Base-by-base conservation (phyloP, 257 asterid species). In the Cordia subcordata region DNA sequence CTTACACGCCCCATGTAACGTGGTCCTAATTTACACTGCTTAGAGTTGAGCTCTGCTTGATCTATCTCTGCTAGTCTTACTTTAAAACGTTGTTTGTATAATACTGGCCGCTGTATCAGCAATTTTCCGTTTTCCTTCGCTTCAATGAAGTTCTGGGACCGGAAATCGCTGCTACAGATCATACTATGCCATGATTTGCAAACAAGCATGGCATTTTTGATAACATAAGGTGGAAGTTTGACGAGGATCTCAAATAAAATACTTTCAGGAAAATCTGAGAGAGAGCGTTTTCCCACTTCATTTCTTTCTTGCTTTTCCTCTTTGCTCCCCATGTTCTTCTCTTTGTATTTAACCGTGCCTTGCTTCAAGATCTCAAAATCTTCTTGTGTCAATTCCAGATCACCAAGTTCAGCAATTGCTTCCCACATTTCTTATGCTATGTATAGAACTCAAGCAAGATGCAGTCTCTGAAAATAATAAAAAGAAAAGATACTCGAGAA, bases 121-220 rank as follows among this genome's bases (percentile, higher is more conserved):
- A 70, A 13, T 13, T 56, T n/a, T n/a, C n/a, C n/a, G n/a, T n/a
- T 40, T 10, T 17, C 21, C 46, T 59, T 47, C 5, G 53, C 11
- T 39, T 38, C 58, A 18, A 55, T 21, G 53, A 46, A 58, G 33
- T 58, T 70, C n/a, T 46, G 57, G 37, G 60, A 57, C 4, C 51
- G 14, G 38, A 68, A 62, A 32, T 0, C 19, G 14, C 39, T 32
- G 15, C 11, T 11, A 0, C 49, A 64, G 14, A 65, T n/a, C 16
- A 54, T 46, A 4, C 60, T 49, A 35, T 57, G 45, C 76, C 68
- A 60, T 13, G 67, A 6, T 15, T 42, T 54, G 59, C 71, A 53
- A 10, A 64, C 68, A 10, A 18, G 51, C 55, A n/a, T 64, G 49
- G 14, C 57, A 39, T 53, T 47, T 55, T 37, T 55, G 17, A 51